phyloP scores from a whole-genome alignment of 1,284 basidiomycete genomes.

The Testicularia cyperi region DNA sequence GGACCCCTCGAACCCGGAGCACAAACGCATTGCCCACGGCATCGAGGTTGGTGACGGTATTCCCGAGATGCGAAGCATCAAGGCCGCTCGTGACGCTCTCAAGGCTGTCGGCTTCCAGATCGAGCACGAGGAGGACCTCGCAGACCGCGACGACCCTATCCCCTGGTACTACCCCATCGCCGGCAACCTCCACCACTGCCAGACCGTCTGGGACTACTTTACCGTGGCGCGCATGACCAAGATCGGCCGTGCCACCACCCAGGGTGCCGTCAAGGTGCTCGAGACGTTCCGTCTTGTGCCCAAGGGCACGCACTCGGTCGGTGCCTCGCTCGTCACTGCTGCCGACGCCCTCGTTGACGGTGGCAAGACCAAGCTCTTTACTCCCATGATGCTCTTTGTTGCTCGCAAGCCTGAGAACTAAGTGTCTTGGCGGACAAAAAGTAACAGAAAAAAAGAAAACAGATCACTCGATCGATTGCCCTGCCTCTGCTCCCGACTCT shows the following conservation, averaged over 20 bases:
- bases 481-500: no score
- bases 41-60: conserved; percentile 85
- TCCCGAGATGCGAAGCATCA: conserved; percentile 88
- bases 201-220: conserved; percentile 83
- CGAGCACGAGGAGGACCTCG: conserved; percentile 89
- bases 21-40: conserved; percentile 86
- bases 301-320: conserved; percentile 89
- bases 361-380: conserved; percentile 76
- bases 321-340: conserved; percentile 83
- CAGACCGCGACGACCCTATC: conserved; percentile 75
- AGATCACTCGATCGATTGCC: no score
- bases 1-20: conserved; percentile 81
- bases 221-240: conserved; percentile 70
- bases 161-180: conserved; percentile 97
- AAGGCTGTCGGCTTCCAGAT: conserved; percentile 84
- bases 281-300: conserved; percentile 81
- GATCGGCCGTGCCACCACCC: conserved; percentile 82
- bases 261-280: conserved; percentile 75
- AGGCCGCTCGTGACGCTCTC: conserved; percentile 75
- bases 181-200: conserved; percentile 86
- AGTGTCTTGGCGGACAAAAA: no score
- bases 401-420: conserved; percentile 17
- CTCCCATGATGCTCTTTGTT: conserved; percentile 20
- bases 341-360: conserved; percentile 77
- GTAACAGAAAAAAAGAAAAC: no score